Evolutionary conservation across 371 early-diverging fungal species (phyloP).

Genomic region (Mucor lusitanicus): DNA sequence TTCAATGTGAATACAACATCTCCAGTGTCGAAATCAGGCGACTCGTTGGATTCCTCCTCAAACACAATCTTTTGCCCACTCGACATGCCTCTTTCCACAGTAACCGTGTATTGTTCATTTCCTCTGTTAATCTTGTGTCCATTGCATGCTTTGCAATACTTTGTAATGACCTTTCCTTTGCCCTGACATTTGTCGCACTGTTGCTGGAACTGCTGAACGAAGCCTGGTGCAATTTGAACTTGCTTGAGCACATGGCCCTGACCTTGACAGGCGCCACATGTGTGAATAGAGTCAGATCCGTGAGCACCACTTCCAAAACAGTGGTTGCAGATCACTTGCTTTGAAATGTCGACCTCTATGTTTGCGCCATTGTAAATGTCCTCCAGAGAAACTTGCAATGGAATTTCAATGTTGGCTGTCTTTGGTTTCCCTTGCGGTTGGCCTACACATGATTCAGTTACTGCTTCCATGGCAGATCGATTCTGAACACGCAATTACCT

Average conservation of each 20-base stretch:
- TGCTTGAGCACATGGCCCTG: conserved; percentile 80
- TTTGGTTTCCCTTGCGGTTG: conserved; percentile 60
- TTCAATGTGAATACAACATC: conserved; percentile 85
- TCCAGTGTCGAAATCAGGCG: conserved; percentile 86
- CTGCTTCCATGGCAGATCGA: too few species aligned
- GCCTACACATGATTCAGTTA: not conserved
- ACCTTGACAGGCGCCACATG: conserved; percentile 81
- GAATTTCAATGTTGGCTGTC: conserved; percentile 77
- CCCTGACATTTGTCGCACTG: conserved; percentile 91
- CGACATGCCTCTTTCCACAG: conserved; percentile 86
- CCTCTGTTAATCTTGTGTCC: conserved; percentile 87
- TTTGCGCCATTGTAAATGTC: conserved; percentile 86
- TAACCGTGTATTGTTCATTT: conserved; percentile 77
- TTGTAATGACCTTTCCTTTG: conserved; percentile 82
- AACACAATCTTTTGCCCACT: conserved; percentile 79
- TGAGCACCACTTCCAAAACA: conserved; percentile 95
- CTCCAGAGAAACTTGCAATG: conserved; percentile 80
- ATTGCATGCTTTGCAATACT: conserved; percentile 79
- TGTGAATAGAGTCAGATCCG: conserved; percentile 77
- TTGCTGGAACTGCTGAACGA: conserved; percentile 92
- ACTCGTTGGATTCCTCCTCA: conserved; percentile 92
- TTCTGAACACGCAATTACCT: conserved; percentile 33
- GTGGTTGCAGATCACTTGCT: conserved; percentile 90
- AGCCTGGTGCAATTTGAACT: conserved; percentile 89
- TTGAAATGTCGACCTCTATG: conserved; percentile 88